Evolutionary conservation across 768 basidiomycete species (phyloP), one percentile per base, ranked within the genome.

Genomic region (Sarcodon sp.): DNA sequence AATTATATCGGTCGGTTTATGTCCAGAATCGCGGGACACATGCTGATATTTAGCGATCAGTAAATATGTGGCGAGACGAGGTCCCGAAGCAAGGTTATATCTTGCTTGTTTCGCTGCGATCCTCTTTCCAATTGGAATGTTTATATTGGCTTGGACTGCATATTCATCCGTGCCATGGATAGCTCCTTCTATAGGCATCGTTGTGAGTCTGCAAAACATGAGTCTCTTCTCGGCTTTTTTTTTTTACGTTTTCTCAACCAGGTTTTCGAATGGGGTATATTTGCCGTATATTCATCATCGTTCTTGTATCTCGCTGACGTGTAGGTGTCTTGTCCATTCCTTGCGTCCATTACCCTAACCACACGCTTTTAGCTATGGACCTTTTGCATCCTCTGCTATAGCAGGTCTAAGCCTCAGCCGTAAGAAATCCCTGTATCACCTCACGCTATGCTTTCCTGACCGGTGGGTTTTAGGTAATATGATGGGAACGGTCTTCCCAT

Each of bases 141-240:
- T 85, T 61, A 76, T 86, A 31, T 88, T 79, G 53, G 83, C 79
- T 0, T 86, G 82, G 77, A 77, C 79, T 3, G 73, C 77, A 10
- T 75, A 67, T 51, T 48, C 70, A 0, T 55, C 53, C 11, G 66
- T 85, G 3, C 72, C 69, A 47, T 87, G 85, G 84, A 74, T 81
- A 35, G 76, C 64, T 0, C 68, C 74, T 18, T 68, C 68, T 16
- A 70, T 83, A 31, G 83, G 75, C 2, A 69, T 83, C 47, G 53
- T 48, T 2, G 59, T 60, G 27, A 44, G 62, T 53, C 9, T 12
- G 16, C 43, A 38, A 2, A 38, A 13, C 37, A 13, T 38, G 13
- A 38, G 5, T 4, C 21, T 27, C 4, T 4, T 27, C 21, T 3
- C 37, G 4, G n/a, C n/a, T n/a, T n/a, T n/a, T n/a, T n/a, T 4